A percentile compares a stretch with the other conserved stretches of the same genome.
Conservation (phyloP, 768 basidiomycete species). For the Mycena pura region DNA sequence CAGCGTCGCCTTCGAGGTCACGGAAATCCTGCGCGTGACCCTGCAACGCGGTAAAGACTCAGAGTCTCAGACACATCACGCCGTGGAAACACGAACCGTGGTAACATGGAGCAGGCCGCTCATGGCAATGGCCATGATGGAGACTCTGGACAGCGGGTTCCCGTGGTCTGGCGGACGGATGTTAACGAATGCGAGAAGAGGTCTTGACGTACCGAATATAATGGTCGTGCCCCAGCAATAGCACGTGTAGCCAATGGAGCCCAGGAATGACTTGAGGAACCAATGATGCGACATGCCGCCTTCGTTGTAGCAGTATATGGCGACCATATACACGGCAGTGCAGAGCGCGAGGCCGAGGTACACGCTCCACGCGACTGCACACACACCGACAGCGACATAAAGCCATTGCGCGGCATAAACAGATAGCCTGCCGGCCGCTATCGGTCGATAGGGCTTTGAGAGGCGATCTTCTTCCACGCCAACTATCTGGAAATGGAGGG, state of each 20-base stretch:
- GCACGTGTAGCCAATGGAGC: conserved; percentile 28
- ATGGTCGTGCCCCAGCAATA: conserved; percentile 33
- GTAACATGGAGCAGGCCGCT: conserved; percentile 43
- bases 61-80: background rate
- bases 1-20: conserved; percentile 30
- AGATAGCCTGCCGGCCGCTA: conserved; percentile 29
- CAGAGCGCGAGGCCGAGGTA: conserved; percentile 17
- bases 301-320: conserved; percentile 32
- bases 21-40: conserved; percentile 33
- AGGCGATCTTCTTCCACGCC: conserved; percentile 31
- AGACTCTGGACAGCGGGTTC: conserved; percentile 18
- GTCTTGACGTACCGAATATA: conserved; percentile 24
- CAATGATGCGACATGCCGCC: conserved; percentile 18
- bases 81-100: conserved; percentile 33
- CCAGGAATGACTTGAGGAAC: conserved; percentile 28
- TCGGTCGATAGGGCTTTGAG: conserved; percentile 30
- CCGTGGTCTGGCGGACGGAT: conserved; percentile 17
- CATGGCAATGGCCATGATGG: conserved; percentile 33
- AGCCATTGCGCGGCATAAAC: conserved; percentile 18
- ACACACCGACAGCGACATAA: conserved; percentile 16
- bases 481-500: background rate
- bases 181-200: background rate
- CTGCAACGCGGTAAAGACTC: background rate
- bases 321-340: conserved; percentile 27
- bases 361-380: conserved; percentile 19